phyloP scores from a whole-genome alignment of 176 grass and related monocot species.

The Luzula sylvatica region DNA sequence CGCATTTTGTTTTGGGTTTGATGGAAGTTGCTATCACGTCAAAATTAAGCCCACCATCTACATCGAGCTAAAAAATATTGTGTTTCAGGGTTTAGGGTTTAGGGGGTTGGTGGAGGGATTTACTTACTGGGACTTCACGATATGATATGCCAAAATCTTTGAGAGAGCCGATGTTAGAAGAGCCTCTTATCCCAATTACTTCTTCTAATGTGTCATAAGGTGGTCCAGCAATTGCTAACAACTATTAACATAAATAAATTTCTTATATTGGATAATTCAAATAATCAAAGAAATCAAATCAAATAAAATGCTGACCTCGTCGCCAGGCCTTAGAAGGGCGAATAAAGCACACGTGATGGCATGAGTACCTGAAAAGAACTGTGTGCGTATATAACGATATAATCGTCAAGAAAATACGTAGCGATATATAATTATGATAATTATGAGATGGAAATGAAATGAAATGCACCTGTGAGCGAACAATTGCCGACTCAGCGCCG shows the following conservation, averaged over 20 bases:
- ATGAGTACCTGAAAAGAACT: conserved; percentile 94
- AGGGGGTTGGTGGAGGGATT: not conserved
- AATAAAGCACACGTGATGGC: conserved; percentile 87
- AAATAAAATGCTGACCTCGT: conserved; percentile 40
- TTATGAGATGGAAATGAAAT: not conserved
- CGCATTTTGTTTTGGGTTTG: conserved; percentile 55
- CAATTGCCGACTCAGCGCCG: conserved; percentile 79
- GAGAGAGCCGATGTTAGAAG: conserved; percentile 59
- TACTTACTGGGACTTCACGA: conserved; percentile 53
- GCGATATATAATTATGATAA: not conserved
- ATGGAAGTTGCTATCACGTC: conserved; percentile 42
- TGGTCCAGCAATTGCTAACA: conserved; percentile 66
- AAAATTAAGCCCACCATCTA: conserved; percentile 69
- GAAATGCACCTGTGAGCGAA: conserved; percentile 61
- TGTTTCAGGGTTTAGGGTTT: too few species aligned
- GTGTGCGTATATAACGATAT: not conserved
- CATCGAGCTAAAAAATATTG: conserved; percentile 50
- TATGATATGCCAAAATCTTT: conserved; percentile 79
- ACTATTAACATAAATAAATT: conserved; percentile 32
- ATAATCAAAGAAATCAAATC: not conserved
- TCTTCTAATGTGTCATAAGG: conserved; percentile 85
- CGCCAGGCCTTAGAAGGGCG: conserved; percentile 64
- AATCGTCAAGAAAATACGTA: not conserved
- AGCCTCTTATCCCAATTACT: conserved; percentile 81
- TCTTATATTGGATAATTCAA: conserved; percentile 11